phyloP scores from a whole-genome alignment of 1,139 yeast genomes.

The Oligophagozyma castellii region DNA sequence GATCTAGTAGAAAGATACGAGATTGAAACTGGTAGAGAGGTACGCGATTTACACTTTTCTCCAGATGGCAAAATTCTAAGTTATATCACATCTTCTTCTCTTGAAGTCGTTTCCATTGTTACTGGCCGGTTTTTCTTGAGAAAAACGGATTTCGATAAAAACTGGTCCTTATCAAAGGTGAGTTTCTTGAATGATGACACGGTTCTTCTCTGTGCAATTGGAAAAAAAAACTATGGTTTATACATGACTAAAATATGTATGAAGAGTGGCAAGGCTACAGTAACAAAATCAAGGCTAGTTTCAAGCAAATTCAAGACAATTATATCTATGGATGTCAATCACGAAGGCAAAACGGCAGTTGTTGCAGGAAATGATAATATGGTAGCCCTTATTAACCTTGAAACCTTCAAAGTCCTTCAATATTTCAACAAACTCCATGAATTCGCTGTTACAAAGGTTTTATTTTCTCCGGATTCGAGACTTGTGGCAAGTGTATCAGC shows the following conservation, averaged over 20 bases:
- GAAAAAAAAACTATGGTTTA: slow-evolving; percentile 28
- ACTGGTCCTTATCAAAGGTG: slow-evolving; percentile 39
- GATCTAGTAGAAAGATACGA: slow-evolving; percentile 39
- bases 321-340: slow-evolving; percentile 50
- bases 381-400: slow-evolving; percentile 18
- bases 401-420: not conserved
- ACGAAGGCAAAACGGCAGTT: slow-evolving; percentile 37
- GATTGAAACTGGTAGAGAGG: slow-evolving; percentile 40
- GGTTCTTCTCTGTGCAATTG: slow-evolving; percentile 43
- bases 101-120: slow-evolving; percentile 36
- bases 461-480: slow-evolving; percentile 57
- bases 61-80: slow-evolving; percentile 41
- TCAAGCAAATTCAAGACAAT: slow-evolving; percentile 47
- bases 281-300: slow-evolving; percentile 32
- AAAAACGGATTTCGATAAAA: slow-evolving; percentile 24
- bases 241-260: slow-evolving; percentile 21
- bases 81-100: slow-evolving; percentile 39
- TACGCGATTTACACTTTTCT: slow-evolving; percentile 34
- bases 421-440: slow-evolving; percentile 35
- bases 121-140: slow-evolving; percentile 29
- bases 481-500: slow-evolving; percentile 70
- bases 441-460: slow-evolving; percentile 67
- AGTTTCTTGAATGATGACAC: slow-evolving; percentile 41
- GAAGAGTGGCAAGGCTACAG: slow-evolving; percentile 22
- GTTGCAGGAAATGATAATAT: slow-evolving; percentile 70